Base-by-base conservation (phyloP, 164 flowering plant genomes). In the Magnolia officinalis region DNA sequence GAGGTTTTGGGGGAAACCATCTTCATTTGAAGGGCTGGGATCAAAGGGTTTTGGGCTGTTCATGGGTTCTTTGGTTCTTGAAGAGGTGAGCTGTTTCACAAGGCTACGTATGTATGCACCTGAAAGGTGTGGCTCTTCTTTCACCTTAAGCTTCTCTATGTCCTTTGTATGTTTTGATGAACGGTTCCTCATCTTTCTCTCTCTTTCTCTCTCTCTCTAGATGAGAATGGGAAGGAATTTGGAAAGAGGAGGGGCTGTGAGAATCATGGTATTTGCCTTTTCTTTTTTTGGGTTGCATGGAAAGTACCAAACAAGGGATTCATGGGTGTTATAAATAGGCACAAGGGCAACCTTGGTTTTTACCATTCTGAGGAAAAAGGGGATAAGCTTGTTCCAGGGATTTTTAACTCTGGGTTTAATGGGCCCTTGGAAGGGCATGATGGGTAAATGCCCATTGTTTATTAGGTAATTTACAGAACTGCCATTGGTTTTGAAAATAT, bases 51-150 rank as follows among this genome's bases (percentile, higher is more conserved):
- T 68, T 61, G 67, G 80, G 70, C 79, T 78, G 80, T 81, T 84
- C 73, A 81, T 80, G 71, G 86, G 74, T 51, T 85, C 84, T 79
- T 88, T 91, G 83, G 86, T 80, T 83, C 87, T 88, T 51, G 95
- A 86, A 74, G 94, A 83, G 82, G 90, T 85, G 59, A 95, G 81
- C 72, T 91, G 96, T 77, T 95, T 95, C 49, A 95, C 98, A 61
- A 90, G 90, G 85, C 86, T 89, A 24, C 98, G 88, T 73, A 92
- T 91, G 61, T 91, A 94, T 79, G 97, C 94, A 83, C 94, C 96
- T 49, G 66, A 72, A 24, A 72, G 65, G 23, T 55, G 45, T 23
- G 45, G 50, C 73, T 72, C 65, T 59, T 24, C 45, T 72, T 31
- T 67, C 58, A 65, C 51, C 24, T 63, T 76, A 52, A 23, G 49